These are phyloP conservation scores for Blakeslea trispora DNA, from an alignment of 371 early-diverging fungal species.

Conservation along the genomic window DNA sequence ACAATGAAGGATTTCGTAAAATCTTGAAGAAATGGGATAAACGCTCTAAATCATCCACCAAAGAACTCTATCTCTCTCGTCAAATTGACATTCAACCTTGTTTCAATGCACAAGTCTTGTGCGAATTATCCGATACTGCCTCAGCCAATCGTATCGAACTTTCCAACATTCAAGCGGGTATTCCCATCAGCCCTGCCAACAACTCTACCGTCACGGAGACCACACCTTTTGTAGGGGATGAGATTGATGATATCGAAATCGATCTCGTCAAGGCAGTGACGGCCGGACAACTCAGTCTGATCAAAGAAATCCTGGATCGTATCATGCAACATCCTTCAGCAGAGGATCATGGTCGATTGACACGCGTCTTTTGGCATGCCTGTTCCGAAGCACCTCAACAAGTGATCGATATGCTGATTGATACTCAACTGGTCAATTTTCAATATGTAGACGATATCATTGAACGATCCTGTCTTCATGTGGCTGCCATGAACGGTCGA, in stretches of 20 bases:
- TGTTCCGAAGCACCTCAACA: constrained; percentile 68
- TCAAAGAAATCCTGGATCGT: constrained; percentile 64
- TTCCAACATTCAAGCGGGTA: constrained; percentile 54
- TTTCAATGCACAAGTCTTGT: constrained; percentile 89
- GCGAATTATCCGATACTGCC: constrained; percentile 85
- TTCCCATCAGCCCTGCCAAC: constrained; percentile 25
- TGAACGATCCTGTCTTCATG: constrained; percentile 87
- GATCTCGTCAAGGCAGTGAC: constrained; percentile 62
- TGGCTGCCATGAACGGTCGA: constrained; percentile 81
- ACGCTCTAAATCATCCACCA: constrained; percentile 90
- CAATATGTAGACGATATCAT: constrained; percentile 90
- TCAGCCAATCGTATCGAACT: constrained; percentile 66
- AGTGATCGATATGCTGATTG: constrained; percentile 65
- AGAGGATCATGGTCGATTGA: constrained; percentile 58
- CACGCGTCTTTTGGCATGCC: constrained; percentile 84
- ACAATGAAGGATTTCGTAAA: constrained; percentile 94
- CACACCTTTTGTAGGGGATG: constrained; percentile 23
- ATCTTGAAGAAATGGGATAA: constrained; percentile 99
- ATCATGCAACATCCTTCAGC: constrained; percentile 46
- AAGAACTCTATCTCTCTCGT: constrained; percentile 92
- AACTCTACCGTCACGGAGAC: neutral
- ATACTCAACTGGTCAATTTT: constrained; percentile 65
- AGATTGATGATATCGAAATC: constrained; percentile 64
- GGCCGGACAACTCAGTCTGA: constrained; percentile 46
- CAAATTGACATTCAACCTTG: constrained; percentile 96